Base-by-base conservation (phyloP, 2,329 filamentous ascomycete genomes). In the Ophiocordyceps camponoti-floridani region DNA sequence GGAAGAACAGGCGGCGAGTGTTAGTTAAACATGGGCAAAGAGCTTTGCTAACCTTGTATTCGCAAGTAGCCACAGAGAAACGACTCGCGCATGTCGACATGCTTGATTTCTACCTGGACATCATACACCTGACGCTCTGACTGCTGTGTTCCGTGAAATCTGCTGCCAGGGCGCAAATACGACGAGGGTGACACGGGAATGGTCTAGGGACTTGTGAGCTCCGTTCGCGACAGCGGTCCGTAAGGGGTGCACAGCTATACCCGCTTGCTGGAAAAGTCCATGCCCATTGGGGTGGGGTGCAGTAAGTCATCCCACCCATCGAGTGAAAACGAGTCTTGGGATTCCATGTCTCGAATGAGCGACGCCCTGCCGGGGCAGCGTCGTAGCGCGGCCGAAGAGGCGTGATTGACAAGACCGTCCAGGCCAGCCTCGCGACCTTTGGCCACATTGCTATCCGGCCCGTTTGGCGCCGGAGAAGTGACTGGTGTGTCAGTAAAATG, bases 51-150 rank as follows among this genome's bases (percentile, higher is more conserved):
- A 88, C 89, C 89, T 80, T 95, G 84, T 52, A 98, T 98, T 52
- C 84, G 83, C 51, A 98, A 69, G 61, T 95, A 96, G 43, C 91
- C 91, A 58, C 89, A 96, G 7, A 98, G 70, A 55, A 89, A 95
- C 6, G 88, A 95, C 60, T 96, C 86, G 45, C 79, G 75, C 73
- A 96, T 82, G 58, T 96, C 87, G 41, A 96, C 87, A 63, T 95
- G 82, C 63, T 96, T 94, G 52, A 98, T 86, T 58, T 95, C 88
- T 2, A 98, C 91, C 56, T 95, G 84, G 1, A 98, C 91, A 49
- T 94, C 86, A 59, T 98, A 98, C 10, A 84, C 76, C 58, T 94
- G 87, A 47, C 84, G 77, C 58, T 96, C 89, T 3, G 89, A 96
- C 58, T 89, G 83, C 56, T 98, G 91, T 13, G 84, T 94, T 46